Evolutionary conservation across 75 land plant genomes (phyloP), one percentile per base, ranked within the genome.

Genomic region (Azolla pinnata): DNA sequence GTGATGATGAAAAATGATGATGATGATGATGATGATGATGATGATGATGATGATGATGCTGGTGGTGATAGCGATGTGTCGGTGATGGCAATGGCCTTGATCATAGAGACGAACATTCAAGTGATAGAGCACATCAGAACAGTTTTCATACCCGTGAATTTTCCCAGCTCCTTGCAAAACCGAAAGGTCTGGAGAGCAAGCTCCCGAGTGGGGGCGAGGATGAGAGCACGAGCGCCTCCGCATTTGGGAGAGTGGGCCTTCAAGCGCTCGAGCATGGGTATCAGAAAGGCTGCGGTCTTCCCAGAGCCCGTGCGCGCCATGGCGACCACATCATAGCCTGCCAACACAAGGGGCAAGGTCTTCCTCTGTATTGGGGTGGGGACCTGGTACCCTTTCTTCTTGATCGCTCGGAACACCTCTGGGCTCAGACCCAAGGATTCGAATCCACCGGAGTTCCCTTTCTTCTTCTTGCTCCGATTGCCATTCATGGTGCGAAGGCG

Each of bases 291-390:
- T 1, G 98, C 96, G 25, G 98, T 93, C 64, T 93, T 93, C 0
- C 96, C 96, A 2, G 96, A 88, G 0, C 98, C 98, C 0, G 96
- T 93, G 1, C 98, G 67, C n/a, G 98, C 98, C 98, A 93, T 93
- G 55, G 98, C 98, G 28, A 88, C 98, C 42, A 93, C 96, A 56
- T 89, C 96, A 31, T 59, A 26, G 0, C 98, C 98, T 18, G 83
- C 63, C 20, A 93, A 70, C 0, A 93, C 77, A 29, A 88, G 59
- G n/a, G 98, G 98, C 79, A 93, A 74, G 27, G 98, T 89, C 54
- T 93, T 88, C 23, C 98, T 64, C 87, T 93, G 98, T 29, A 93
- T 88, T 0, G 98, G 98, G 0, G 98, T 93, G 21, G 98, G 96
- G 33, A 93, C 84, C 34, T 57, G 56, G 71, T 93, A 89, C 1